A percentile compares a stretch with the other conserved stretches of the same genome.
Evolutionary conservation across 2,329 filamentous ascomycete species (phyloP).

Genomic region (Samsoniella hepiali): DNA sequence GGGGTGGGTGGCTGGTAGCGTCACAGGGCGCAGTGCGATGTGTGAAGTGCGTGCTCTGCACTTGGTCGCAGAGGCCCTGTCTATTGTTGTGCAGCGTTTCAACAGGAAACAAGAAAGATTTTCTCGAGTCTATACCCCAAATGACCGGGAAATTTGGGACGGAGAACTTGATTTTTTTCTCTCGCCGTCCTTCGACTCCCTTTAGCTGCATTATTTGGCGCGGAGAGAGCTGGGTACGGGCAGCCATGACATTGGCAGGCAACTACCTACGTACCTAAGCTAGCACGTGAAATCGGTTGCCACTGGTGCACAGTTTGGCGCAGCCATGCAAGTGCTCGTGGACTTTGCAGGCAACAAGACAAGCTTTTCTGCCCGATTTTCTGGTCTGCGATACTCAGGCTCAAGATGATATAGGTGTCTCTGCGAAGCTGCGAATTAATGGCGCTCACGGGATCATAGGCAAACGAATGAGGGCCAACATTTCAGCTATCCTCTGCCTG

Average conservation of each 20-base stretch:
- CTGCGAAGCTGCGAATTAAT: neutral
- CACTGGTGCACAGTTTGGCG: no score
- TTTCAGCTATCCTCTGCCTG: neutral
- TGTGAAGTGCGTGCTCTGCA: no score
- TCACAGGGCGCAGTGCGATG: neutral
- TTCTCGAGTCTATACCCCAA: neutral
- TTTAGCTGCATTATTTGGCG: neutral
- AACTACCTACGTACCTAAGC: neutral
- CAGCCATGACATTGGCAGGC: neutral
- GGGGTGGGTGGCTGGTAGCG: constrained; percentile 10
- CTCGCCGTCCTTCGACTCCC: neutral
- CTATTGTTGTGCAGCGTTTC: no score
- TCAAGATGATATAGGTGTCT: no score
- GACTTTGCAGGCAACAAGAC: no score
- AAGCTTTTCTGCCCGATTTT: no score
- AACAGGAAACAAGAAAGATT: neutral
- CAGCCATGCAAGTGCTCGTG: no score
- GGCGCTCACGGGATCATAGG: neutral
- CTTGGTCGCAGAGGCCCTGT: neutral
- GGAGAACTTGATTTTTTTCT: neutral
- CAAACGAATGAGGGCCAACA: neutral
- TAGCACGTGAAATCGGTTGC: neutral
- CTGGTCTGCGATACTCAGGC: no score
- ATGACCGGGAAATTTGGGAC: neutral
- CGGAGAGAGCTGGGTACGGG: neutral